Evolutionary conservation across 257 asterid species (phyloP), one percentile per base, ranked within the genome.

Genomic region (Przewalskia tangutica): DNA sequence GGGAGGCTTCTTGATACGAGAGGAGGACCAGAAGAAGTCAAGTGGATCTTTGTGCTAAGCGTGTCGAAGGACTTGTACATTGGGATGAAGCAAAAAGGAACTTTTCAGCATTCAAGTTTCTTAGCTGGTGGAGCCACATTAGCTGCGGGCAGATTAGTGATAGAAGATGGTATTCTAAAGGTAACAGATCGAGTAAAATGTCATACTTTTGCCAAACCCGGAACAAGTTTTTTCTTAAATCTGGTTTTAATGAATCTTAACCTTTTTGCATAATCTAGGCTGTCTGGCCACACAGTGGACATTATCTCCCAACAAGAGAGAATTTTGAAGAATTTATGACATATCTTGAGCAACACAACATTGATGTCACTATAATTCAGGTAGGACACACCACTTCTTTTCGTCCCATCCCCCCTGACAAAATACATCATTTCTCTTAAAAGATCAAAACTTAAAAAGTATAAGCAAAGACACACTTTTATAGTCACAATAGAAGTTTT

Each of bases 211-310:
- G 63, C 62, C 3, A 40, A 81, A 14, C 75, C 64, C 14, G 38
- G 77, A 7, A 6, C 46, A 56, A n/a, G 62, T 20, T 6, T 46
- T 23, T 17, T 68, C 63, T n/a, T 32, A 10, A 13, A 17, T 10
- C 9, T 75, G 2, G 44, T 50, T 23, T 23, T 7, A 6, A 48
- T 73, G 79, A 48, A n/a, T 75, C 17, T 13, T 32, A 55, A 68
- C n/a, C 50, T 48, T 60, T 12, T 53, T 50, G 51, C 23, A 3
- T 59, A 81, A 63, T 67, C 60, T 63, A 93, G 98, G 97, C 98
- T 2, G 93, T 95, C 71, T 95, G 98, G 98, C 97, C 99, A 81
- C 94, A 95, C 92, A 95, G 99, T 42, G 99, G 99, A 3, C 98
- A 95, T 86, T 95, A 95, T 82, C 98, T 91, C 85, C 99, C 99